Base-by-base conservation (phyloP, 202 grass and related monocot genomes). In the Elaeis oleifera region DNA sequence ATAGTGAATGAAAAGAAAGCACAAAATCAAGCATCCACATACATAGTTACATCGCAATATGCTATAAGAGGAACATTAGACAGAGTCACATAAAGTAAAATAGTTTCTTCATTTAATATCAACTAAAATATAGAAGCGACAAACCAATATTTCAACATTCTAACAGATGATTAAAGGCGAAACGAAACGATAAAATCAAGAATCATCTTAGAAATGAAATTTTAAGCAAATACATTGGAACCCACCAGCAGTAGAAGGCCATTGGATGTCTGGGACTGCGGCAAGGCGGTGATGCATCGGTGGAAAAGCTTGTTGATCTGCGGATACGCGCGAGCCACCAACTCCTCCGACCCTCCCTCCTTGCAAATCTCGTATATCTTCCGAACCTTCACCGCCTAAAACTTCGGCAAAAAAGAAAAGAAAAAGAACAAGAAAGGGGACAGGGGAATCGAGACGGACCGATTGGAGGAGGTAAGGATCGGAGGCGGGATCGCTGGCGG, bases 281-380 rank as follows among this genome's bases (percentile, higher is more conserved):
- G 68, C 6, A 80, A 79, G 14, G 84, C 87, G 16, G 84, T 62
- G 22, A 86, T 78, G 58, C 82, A 92, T 67, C 88, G 80, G 61
- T 92, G 88, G 82, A 89, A 97, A 13, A 97, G 82, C 74, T 97
- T 97, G 88, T 75, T 84, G 67, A 97, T 84, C 62, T 85, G 88
- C 18, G 80, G 85, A 54, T 90, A 89, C 49, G 84, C 84, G 60
- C 92, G 76, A 32, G 88, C 85, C 58, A 91, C 81, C 68, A 97
- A 80, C 76, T 97, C 84, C 50, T 89, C 92, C 63, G 72, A 81
- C 16, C 53, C 74, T 17, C 71, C 76, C 29, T 75, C 77, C 57
- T 69, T 71, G 71, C 87, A 89, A 67, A 84, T 89, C 69, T 96
- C 74, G 67, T 78, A 83, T 20, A 96, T 84, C 82, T 75, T 89